Percentiles rank a stretch among this genome's conserved stretches.
Evolutionary conservation across 371 early-diverging fungal species (phyloP).

Genomic region (Circinella umbellata): DNA sequence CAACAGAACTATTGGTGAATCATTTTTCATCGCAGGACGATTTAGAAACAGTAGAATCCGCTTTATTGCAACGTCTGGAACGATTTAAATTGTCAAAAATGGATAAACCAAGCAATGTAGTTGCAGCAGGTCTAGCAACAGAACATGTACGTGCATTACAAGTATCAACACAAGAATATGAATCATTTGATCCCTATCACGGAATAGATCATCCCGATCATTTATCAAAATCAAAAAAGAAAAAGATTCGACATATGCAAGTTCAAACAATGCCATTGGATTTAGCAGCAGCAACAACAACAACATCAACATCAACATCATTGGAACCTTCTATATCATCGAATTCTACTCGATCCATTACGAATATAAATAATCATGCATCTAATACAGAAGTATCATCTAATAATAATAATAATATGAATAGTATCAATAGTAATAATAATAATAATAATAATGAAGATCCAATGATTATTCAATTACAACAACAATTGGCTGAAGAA

Average conservation of each 20-base stretch:
- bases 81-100: slow-evolving; percentile 28
- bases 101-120: slow-evolving; percentile 43
- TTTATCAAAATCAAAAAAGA: slow-evolving; percentile 9
- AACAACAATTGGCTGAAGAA: slow-evolving; percentile 37
- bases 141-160: slow-evolving; percentile 50
- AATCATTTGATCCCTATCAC: neutral
- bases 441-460: neutral
- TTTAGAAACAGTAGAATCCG: slow-evolving; percentile 37
- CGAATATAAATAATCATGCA: neutral
- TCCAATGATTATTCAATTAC: slow-evolving; percentile 23
- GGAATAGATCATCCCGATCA: neutral
- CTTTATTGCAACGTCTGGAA: slow-evolving; percentile 40
- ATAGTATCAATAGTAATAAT: neutral
- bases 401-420: neutral
- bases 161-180: slow-evolving; percentile 19
- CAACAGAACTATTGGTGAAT: slow-evolving; percentile 15
- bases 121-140: slow-evolving; percentile 38
- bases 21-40: slow-evolving; percentile 16
- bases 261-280: slow-evolving; percentile 37
- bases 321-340: neutral
- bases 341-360: neutral
- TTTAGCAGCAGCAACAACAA: neutral
- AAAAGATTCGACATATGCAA: slow-evolving; percentile 43
- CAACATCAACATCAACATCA: neutral
- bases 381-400: neutral